Percentiles rank a stretch among this genome's conserved stretches.
These are phyloP conservation scores for Pseudogymnoascus sp. DNA, from an alignment of 2,329 filamentous ascomycete genomes.

Conservation along the genomic window DNA sequence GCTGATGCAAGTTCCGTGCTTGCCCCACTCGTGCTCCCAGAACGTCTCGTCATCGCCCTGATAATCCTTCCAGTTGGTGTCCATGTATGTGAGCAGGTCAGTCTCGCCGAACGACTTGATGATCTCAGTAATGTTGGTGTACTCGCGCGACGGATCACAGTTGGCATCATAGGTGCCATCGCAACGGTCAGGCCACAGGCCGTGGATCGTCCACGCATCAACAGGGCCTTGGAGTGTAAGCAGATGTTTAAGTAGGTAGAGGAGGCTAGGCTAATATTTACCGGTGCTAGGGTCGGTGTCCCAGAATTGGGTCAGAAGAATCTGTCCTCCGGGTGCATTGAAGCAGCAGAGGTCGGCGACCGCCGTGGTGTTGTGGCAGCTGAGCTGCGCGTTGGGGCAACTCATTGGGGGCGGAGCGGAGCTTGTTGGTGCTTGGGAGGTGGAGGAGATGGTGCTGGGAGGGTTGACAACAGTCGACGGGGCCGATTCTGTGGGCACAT, in stretches of 20 bases:
- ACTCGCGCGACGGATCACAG: slow-evolving; percentile 54
- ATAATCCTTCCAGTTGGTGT: slow-evolving; percentile 64
- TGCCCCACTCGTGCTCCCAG: slow-evolving; percentile 69
- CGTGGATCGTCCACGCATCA: slow-evolving; percentile 68
- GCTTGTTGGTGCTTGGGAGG: neutral
- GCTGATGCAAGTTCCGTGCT: slow-evolving; percentile 66
- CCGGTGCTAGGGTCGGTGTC: slow-evolving; percentile 52
- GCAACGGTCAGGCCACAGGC: slow-evolving; percentile 59
- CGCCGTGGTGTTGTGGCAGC: slow-evolving; percentile 54
- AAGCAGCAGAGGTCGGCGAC: slow-evolving; percentile 65
- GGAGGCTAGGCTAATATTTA: slow-evolving; percentile 3
- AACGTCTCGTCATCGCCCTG: slow-evolving; percentile 54
- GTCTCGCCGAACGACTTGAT: slow-evolving; percentile 45
- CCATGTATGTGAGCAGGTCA: slow-evolving; percentile 57
- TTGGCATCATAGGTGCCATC: slow-evolving; percentile 60
- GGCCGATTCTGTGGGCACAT: neutral
- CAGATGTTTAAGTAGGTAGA: neutral
- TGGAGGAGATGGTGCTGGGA: slow-evolving; percentile 14
- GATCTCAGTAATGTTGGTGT: slow-evolving; percentile 58
- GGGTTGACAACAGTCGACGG: slow-evolving; percentile 10
- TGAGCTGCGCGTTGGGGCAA: slow-evolving; percentile 34
- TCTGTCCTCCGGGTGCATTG: slow-evolving; percentile 61
- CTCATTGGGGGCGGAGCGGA: slow-evolving; percentile 16
- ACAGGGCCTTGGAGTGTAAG: slow-evolving; percentile 40
- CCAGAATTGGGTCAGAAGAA: slow-evolving; percentile 73